These are phyloP conservation scores for Nymphaea colorata DNA, from an alignment of 164 flowering plant genomes.

Conservation along the genomic window DNA sequence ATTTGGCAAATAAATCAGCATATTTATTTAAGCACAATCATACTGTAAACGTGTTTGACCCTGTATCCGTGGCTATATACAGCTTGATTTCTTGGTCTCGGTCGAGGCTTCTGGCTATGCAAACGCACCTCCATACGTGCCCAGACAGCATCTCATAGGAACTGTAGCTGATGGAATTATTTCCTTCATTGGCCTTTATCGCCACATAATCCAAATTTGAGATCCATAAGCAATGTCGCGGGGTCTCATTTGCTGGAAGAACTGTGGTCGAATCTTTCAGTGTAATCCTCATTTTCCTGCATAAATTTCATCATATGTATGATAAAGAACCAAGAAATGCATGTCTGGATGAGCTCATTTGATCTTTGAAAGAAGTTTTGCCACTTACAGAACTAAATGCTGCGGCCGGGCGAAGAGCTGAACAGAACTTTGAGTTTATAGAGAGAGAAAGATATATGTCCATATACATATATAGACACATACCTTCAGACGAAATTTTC, in stretches of 20 bases:
- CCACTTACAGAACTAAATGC: too few relatives aligned
- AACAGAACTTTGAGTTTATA: too few relatives aligned
- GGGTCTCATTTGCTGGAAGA: constrained; percentile 11
- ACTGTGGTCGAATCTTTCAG: constrained; percentile 8
- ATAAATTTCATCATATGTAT: not conserved
- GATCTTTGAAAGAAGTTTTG: too few relatives aligned
- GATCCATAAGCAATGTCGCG: constrained; percentile 7
- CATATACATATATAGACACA: too few relatives aligned
- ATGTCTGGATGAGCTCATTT: too few relatives aligned
- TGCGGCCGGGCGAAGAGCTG: too few relatives aligned
- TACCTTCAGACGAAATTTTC: too few relatives aligned
- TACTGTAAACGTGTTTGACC: too few relatives aligned
- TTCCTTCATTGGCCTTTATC: constrained; percentile 27
- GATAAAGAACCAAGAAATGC: too few relatives aligned
- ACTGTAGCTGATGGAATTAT: constrained; percentile 28
- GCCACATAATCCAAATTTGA: constrained; percentile 13
- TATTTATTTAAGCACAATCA: too few relatives aligned
- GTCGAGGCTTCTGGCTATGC: constrained; percentile 41
- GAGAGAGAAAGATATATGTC: too few relatives aligned
- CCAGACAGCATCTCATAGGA: constrained; percentile 57
- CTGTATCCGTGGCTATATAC: constrained; percentile 28
- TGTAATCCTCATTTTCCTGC: constrained; percentile 4
- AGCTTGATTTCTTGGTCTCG: constrained; percentile 44
- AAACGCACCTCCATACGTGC: constrained; percentile 51
- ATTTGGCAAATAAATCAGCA: too few relatives aligned